Evolutionary conservation across 129 eudicot genomes (phyloP).

Genomic region (Heracleum sosnowskyi): DNA sequence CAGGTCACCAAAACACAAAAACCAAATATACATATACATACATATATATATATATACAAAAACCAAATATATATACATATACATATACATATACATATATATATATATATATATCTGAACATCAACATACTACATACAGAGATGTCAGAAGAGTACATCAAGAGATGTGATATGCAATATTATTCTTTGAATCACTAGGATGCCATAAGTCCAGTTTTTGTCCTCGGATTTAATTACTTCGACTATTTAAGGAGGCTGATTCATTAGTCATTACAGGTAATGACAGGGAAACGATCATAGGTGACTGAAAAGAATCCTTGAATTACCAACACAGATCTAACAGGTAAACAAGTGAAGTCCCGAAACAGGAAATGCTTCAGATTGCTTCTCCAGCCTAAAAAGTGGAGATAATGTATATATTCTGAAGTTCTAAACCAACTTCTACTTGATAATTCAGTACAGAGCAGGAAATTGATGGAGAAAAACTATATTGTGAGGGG

Average conservation of each 20-base stretch:
- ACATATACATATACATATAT: too few relatives aligned
- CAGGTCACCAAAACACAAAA: background rate
- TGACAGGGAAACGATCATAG: background rate
- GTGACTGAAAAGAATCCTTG: background rate
- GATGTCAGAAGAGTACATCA: background rate
- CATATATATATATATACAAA: too few relatives aligned
- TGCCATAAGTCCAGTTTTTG: background rate
- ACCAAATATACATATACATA: too few relatives aligned
- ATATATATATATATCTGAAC: too few relatives aligned
- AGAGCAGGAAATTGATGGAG: background rate
- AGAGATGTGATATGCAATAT: background rate
- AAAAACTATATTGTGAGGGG: background rate
- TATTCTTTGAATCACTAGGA: background rate
- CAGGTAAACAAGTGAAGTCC: background rate
- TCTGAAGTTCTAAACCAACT: background rate
- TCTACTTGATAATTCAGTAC: background rate
- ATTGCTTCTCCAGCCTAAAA: background rate
- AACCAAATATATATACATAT: too few relatives aligned
- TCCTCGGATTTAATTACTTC: background rate
- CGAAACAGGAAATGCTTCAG: background rate
- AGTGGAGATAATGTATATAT: background rate
- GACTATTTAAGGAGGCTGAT: background rate
- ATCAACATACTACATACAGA: background rate
- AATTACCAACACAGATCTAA: background rate
- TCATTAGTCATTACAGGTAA: background rate